phyloP scores from a whole-genome alignment of 2,329 filamentous ascomycete species.

The Aurifilum marmelostoma region DNA sequence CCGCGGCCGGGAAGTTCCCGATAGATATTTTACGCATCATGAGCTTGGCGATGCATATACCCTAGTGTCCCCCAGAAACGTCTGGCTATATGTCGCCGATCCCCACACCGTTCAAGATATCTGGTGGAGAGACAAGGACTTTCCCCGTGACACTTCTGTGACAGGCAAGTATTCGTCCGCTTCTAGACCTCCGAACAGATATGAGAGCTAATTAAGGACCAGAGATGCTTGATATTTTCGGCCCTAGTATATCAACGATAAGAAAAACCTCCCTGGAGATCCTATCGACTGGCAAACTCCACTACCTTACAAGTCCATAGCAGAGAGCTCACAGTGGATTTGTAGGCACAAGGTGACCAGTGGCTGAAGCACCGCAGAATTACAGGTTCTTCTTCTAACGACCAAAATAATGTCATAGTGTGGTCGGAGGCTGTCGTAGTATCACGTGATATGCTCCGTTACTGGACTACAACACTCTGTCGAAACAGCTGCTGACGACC shows the following conservation, averaged over 20 bases:
- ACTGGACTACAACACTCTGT: constrained; percentile 12
- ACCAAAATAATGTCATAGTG: constrained; percentile 19
- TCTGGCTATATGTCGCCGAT: constrained; percentile 10
- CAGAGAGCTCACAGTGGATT: neutral
- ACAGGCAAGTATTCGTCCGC: constrained; percentile 12
- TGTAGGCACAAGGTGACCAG: constrained; percentile 11
- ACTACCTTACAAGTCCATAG: neutral
- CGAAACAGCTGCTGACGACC: constrained; percentile 9
- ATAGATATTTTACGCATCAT: neutral
- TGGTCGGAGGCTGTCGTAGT: constrained; percentile 13
- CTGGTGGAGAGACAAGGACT: constrained; percentile 11
- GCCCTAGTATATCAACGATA: constrained; percentile 19
- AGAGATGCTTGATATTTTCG: constrained; percentile 23
- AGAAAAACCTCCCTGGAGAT: neutral
- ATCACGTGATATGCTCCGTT: constrained; percentile 10
- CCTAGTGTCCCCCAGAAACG: neutral
- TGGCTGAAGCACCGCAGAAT: constrained; percentile 20
- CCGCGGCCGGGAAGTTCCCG: neutral
- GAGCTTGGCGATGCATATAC: constrained; percentile 18
- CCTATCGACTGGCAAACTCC: neutral
- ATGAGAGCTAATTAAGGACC: neutral
- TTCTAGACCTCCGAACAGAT: neutral
- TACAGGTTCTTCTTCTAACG: constrained; percentile 14
- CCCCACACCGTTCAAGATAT: constrained; percentile 10
- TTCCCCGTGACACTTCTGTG: constrained; percentile 11